A percentile compares a stretch with the other conserved stretches of the same genome.
phyloP scores from a whole-genome alignment of 331 rosid species.

The Pyracantha coccinea region DNA sequence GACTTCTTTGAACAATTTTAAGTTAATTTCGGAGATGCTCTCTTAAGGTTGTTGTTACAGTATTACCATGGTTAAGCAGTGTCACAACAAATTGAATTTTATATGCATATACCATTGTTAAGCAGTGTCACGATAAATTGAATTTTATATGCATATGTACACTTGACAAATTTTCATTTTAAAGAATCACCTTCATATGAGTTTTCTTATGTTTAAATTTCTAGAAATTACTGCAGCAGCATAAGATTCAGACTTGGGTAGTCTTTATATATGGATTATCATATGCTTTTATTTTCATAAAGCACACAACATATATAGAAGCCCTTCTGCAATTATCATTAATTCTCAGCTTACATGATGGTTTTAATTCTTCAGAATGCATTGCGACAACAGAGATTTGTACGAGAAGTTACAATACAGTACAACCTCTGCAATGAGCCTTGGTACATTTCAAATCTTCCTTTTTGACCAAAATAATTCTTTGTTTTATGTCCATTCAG shows the following conservation, averaged over 20 bases:
- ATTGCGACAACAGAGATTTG: constrained; percentile 75
- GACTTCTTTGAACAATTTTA: neutral
- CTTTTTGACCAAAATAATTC: neutral
- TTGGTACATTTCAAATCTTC: constrained; percentile 41
- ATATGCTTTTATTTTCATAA: neutral
- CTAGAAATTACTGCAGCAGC: neutral
- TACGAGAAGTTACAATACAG: constrained; percentile 93
- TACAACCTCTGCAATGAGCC: constrained; percentile 99
- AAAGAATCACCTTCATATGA: too few species aligned
- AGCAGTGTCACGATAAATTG: too few species aligned
- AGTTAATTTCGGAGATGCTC: neutral
- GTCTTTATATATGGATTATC: neutral
- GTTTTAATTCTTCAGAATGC: constrained; percentile 62
- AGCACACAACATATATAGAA: neutral
- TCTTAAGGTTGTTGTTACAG: neutral
- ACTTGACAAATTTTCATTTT: too few species aligned
- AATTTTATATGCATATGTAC: neutral
- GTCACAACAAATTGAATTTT: neutral
- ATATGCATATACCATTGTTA: neutral
- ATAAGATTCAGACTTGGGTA: neutral
- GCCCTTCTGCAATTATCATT: neutral
- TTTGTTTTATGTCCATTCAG: neutral
- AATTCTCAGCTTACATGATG: constrained; percentile 6
- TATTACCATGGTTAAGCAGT: neutral
- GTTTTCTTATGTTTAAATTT: neutral